These are phyloP conservation scores for Cytospora chrysosperma DNA, from an alignment of 2,329 filamentous ascomycete genomes.

Conservation along the genomic window DNA sequence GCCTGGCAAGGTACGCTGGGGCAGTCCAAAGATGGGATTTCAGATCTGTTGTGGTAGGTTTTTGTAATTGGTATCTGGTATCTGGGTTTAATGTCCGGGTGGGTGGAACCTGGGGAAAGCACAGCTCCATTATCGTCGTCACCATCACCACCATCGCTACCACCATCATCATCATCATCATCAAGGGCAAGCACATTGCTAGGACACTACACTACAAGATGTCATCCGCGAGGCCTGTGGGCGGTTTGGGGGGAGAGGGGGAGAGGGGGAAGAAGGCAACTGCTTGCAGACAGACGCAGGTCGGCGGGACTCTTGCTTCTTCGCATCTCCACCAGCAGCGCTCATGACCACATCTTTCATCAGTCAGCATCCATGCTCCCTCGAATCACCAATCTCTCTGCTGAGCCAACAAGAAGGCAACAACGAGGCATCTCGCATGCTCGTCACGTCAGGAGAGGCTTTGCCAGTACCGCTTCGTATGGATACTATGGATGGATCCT, in stretches of 20 bases:
- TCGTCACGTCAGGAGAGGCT: slow-evolving; percentile 3
- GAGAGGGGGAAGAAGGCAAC: too few relatives aligned
- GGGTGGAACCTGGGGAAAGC: background rate
- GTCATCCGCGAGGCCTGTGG: slow-evolving; percentile 2
- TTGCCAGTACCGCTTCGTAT: background rate
- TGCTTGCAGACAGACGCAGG: slow-evolving; percentile 1
- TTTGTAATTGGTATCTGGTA: too few relatives aligned
- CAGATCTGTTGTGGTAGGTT: background rate
- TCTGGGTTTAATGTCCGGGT: background rate
- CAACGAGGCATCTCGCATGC: background rate
- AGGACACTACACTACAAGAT: background rate
- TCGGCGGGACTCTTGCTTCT: slow-evolving; percentile 11
- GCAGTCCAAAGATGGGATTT: slow-evolving; percentile 1
- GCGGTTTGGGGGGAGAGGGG: too few relatives aligned
- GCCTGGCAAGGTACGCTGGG: background rate
- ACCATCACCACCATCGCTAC: background rate
- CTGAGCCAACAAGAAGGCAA: background rate
- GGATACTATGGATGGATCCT: too few relatives aligned
- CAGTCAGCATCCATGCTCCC: background rate
- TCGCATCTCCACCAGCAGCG: slow-evolving; percentile 14
- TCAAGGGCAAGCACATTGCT: background rate
- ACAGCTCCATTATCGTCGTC: background rate
- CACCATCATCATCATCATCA: background rate
- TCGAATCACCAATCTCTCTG: slow-evolving; percentile 3
- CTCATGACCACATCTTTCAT: slow-evolving; percentile 6